These are phyloP conservation scores for Talaromyces sp. DNA, from an alignment of 2,329 filamentous ascomycete species.

Conservation along the genomic window DNA sequence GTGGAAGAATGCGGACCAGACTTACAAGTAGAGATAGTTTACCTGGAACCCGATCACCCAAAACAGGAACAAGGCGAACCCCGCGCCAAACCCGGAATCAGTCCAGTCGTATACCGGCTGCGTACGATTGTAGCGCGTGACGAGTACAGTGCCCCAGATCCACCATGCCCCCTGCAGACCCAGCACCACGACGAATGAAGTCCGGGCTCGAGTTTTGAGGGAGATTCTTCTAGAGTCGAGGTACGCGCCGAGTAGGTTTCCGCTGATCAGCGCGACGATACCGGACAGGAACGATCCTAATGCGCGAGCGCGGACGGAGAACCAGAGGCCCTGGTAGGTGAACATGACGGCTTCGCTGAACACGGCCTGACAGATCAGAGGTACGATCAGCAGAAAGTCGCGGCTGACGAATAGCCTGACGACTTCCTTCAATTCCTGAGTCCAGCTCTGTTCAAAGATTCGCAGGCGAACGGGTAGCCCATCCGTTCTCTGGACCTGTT, in stretches of 20 bases:
- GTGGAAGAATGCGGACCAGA: too few relatives aligned
- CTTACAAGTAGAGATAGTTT: constrained; percentile 68
- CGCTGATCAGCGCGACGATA: constrained; percentile 61
- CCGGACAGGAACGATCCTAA: constrained; percentile 68
- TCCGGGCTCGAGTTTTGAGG: constrained; percentile 53
- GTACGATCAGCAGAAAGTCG: constrained; percentile 61
- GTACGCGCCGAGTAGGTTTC: constrained; percentile 64
- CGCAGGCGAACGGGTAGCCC: constrained; percentile 58
- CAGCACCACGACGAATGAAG: constrained; percentile 51
- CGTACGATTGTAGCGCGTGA: constrained; percentile 56
- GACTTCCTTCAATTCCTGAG: constrained; percentile 59
- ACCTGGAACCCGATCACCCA: constrained; percentile 65
- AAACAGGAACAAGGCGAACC: constrained; percentile 65
- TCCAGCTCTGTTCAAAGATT: constrained; percentile 53
- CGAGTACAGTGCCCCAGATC: constrained; percentile 66
- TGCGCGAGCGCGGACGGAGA: constrained; percentile 64
- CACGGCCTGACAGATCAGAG: constrained; percentile 67
- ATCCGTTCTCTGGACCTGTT: constrained; percentile 62
- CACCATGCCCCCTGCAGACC: constrained; percentile 64
- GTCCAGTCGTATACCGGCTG: constrained; percentile 64
- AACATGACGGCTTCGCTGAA: constrained; percentile 70
- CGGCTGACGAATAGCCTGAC: constrained; percentile 57
- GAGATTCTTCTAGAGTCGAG: constrained; percentile 57
- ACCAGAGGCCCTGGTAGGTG: constrained; percentile 66
- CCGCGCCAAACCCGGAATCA: constrained; percentile 59